A percentile compares a stretch with the other conserved stretches of the same genome.
phyloP scores from a whole-genome alignment of 2,329 filamentous ascomycete genomes.

The Didymella exigua region DNA sequence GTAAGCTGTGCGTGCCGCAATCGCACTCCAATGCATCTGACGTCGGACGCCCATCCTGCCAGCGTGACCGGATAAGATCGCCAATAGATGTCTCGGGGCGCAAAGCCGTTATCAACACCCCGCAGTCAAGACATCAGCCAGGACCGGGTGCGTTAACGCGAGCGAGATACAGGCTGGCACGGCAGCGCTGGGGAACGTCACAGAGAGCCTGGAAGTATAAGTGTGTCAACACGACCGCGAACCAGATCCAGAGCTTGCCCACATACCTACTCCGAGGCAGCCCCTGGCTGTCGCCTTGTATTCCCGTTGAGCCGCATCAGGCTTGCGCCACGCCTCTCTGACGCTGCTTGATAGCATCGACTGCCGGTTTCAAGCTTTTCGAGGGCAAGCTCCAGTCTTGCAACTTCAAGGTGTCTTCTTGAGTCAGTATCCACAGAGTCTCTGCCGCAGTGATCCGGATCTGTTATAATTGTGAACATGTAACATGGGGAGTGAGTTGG shows the following conservation, averaged over 20 bases:
- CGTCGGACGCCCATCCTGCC: neutral
- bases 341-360: constrained; percentile 33
- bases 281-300: neutral
- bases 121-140: constrained; percentile 3
- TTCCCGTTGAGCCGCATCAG: neutral
- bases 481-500: neutral
- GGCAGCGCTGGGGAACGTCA: neutral
- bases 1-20: constrained; percentile 6
- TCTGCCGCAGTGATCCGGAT: constrained; percentile 50
- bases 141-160: neutral
- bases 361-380: constrained; percentile 39
- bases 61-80: neutral
- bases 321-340: neutral
- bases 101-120: neutral
- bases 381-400: constrained; percentile 45
- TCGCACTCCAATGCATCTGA: neutral
- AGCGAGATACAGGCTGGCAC: constrained; percentile 1
- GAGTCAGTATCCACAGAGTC: constrained; percentile 47
- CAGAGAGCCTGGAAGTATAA: neutral
- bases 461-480: constrained; percentile 12
- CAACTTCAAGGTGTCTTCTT: constrained; percentile 42
- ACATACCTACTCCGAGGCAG: neutral
- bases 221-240: neutral
- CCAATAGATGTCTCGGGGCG: neutral
- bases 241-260: neutral